A percentile compares a stretch with the other conserved stretches of the same genome.
Conservation (phyloP, 2,329 filamentous ascomycete genomes). For the Hymenoscyphus linearis region DNA sequence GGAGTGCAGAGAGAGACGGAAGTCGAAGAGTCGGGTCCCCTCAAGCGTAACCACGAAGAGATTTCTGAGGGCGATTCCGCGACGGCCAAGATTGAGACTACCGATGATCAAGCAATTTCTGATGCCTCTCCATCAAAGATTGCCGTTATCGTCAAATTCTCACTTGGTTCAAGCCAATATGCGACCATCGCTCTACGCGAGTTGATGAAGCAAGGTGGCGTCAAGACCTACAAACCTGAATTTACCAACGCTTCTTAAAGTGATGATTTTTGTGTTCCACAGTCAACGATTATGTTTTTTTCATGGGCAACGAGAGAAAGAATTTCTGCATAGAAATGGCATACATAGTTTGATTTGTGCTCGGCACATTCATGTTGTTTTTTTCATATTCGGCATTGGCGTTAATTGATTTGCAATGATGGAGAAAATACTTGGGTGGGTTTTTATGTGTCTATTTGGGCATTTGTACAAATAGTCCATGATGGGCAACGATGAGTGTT, state of each 20-base stretch:
- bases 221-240: slow-evolving; percentile 57
- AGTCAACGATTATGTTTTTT: no score
- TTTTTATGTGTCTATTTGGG: neutral
- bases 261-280: neutral
- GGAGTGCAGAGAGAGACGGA: neutral
- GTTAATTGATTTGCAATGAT: neutral
- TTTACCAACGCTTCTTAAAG: slow-evolving; percentile 37
- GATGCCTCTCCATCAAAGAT: slow-evolving; percentile 40
- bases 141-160: slow-evolving; percentile 67
- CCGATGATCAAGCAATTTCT: neutral
- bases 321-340: no score
- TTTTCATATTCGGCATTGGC: neutral
- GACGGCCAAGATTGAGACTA: neutral
- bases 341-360: neutral
- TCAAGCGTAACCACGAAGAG: slow-evolving; percentile 5
- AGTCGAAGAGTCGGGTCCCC: neutral
- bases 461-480: neutral
- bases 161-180: slow-evolving; percentile 74
- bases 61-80: neutral
- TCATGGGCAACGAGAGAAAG: no score
- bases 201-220: slow-evolving; percentile 64
- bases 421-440: neutral
- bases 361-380: neutral
- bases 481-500: neutral
- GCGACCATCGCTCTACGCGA: slow-evolving; percentile 79